Percentiles rank a stretch among this genome's conserved stretches.
These are phyloP conservation scores for Pterula multifida DNA, from an alignment of 1,284 basidiomycete species.

Conservation along the genomic window DNA sequence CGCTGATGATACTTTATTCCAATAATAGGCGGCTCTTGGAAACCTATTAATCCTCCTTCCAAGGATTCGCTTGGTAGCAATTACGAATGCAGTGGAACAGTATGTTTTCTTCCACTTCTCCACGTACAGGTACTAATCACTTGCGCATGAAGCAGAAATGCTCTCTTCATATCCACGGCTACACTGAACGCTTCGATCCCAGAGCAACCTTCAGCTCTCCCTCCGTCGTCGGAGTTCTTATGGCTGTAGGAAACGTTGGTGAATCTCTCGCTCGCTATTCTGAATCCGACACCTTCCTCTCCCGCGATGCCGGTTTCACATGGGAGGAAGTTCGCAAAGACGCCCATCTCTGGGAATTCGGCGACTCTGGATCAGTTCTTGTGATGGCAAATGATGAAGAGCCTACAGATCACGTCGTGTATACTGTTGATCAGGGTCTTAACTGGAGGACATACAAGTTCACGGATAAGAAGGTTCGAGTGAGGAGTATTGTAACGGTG, in stretches of 20 bases:
- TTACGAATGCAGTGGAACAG: conserved; percentile 68
- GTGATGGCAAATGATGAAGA: conserved; percentile 94
- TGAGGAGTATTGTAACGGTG: conserved; percentile 77
- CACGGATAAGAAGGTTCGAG: conserved; percentile 59
- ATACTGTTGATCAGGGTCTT: conserved; percentile 80
- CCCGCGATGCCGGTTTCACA: conserved; percentile 91
- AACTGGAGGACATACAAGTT: conserved; percentile 87
- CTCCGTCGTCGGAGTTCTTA: conserved; percentile 83
- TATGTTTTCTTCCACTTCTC: conserved; percentile 22
- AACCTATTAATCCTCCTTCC: conserved; percentile 63
- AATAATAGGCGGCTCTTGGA: conserved; percentile 69
- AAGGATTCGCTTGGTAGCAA: conserved; percentile 66
- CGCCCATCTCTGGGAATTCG: conserved; percentile 96
- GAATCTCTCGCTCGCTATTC: conserved; percentile 71
- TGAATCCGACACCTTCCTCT: conserved; percentile 92
- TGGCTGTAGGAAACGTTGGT: conserved; percentile 97
- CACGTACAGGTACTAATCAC: background rate
- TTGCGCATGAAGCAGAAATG: conserved; percentile 48
- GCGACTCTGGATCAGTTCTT: conserved; percentile 90
- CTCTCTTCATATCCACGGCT: conserved; percentile 86
- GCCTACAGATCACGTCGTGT: conserved; percentile 81
- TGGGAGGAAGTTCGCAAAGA: conserved; percentile 99
- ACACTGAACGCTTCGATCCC: conserved; percentile 86
- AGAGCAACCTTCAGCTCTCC: conserved; percentile 89
- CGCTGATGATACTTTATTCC: background rate